Evolutionary conservation across 306 rosid genomes (phyloP).

Genomic region (Trifolium pratense): DNA sequence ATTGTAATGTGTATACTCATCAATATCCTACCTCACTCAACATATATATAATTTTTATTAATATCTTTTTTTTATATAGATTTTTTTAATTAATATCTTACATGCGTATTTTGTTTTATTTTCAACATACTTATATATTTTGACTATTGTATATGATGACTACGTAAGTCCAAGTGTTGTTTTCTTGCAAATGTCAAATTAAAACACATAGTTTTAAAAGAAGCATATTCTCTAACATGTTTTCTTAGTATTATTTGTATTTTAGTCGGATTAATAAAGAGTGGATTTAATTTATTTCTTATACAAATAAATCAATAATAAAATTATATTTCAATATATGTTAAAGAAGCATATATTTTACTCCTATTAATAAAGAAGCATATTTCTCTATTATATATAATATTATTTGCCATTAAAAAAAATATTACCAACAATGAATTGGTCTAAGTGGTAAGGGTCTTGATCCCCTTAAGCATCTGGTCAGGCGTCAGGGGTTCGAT

Average conservation of each 20-base stretch:
- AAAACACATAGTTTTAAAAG: neutral
- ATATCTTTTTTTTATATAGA: neutral
- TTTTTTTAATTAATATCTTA: no score
- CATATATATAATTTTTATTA: neutral
- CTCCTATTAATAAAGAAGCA: no score
- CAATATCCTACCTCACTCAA: neutral
- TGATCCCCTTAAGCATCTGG: no score
- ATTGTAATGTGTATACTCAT: conserved; percentile 15
- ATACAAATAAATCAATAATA: no score
- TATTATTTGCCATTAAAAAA: no score
- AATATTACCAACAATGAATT: no score
- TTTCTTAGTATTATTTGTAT: neutral
- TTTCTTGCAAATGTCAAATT: neutral
- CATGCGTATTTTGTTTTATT: neutral
- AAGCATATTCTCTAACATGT: neutral
- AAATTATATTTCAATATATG: no score
- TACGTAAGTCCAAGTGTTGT: neutral
- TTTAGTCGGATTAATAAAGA: neutral
- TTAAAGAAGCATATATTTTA: no score
- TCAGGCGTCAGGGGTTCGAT: no score
- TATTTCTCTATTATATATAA: no score
- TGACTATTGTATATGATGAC: neutral
- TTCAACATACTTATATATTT: neutral
- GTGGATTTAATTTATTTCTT: neutral
- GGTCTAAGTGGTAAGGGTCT: no score